A percentile compares a stretch with the other conserved stretches of the same genome.
Conservation (phyloP, 176 grass and related monocot species). For the Aegilops sharonensis region DNA sequence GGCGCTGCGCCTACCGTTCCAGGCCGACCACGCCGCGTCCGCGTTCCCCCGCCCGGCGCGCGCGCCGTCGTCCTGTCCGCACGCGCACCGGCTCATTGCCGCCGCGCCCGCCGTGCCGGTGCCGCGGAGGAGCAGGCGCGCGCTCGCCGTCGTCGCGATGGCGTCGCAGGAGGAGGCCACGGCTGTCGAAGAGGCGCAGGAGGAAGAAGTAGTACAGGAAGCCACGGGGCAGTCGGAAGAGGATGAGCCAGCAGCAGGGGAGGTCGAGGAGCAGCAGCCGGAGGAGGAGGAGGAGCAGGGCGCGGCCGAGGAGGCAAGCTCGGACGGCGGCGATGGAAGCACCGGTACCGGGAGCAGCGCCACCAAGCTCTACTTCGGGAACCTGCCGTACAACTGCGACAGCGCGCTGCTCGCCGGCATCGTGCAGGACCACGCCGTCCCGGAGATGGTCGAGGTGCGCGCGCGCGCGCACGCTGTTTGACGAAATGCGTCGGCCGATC, state of each 20-base stretch:
- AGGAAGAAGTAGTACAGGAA: background rate
- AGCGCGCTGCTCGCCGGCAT: conserved; percentile 85
- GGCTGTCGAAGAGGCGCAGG: conserved; percentile 40
- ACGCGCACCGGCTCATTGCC: background rate
- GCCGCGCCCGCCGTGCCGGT: background rate
- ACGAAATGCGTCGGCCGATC: background rate
- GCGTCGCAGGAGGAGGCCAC: conserved; percentile 59
- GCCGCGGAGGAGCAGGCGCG: background rate
- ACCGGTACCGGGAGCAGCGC: background rate
- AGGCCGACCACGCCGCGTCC: conserved; percentile 1
- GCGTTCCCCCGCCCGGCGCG: conserved; percentile 3
- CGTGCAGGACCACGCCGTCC: conserved; percentile 74
- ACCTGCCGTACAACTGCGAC: conserved; percentile 95
- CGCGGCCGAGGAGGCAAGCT: background rate
- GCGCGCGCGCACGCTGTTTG: background rate
- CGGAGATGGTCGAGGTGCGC: conserved; percentile 89
- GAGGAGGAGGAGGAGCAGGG: background rate
- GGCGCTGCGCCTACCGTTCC: conserved; percentile 13
- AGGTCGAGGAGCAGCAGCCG: background rate
- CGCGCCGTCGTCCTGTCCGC: background rate
- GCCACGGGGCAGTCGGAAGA: conserved; percentile 20
- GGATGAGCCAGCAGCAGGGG: conserved; percentile 28
- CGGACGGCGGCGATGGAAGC: background rate
- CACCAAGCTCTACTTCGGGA: conserved; percentile 92
- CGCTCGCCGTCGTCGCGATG: background rate